phyloP scores from a whole-genome alignment of 23 red algal species.

The Gracilaria domingensis region DNA sequence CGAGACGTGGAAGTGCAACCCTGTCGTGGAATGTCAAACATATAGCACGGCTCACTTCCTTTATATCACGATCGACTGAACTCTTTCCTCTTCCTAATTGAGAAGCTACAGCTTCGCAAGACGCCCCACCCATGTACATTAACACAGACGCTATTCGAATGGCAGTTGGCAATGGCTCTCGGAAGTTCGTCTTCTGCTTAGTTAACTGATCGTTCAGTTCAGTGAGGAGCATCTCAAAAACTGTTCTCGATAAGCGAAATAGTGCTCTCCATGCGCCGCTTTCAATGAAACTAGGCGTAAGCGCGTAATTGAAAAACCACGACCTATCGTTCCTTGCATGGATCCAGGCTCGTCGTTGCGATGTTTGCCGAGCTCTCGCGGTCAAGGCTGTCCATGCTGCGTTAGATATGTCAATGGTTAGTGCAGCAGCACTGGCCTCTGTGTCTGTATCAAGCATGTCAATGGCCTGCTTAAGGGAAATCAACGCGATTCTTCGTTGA shows the following conservation, averaged over 20 bases:
- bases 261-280: not conserved
- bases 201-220: not conserved
- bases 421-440: no score
- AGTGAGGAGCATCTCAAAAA: not conserved
- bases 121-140: constrained; percentile 25
- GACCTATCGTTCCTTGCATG: not conserved
- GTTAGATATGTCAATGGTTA: no score
- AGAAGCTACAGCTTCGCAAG: not conserved
- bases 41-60: not conserved
- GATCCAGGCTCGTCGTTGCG: no score
- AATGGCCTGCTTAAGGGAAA: no score
- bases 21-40: not conserved
- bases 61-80: not conserved
- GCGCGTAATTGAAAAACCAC: constrained; percentile 2
- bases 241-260: not conserved
- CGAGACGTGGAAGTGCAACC: not conserved
- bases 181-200: not conserved
- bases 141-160: not conserved
- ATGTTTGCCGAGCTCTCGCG: no score
- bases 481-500: no score
- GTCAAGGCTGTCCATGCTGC: no score
- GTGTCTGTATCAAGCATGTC: no score
- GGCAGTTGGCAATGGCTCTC: not conserved
- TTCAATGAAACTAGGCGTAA: not conserved
- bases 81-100: constrained; percentile 32